phyloP scores from a whole-genome alignment of 495 filamentous ascomycete genomes.

The Neurospora sp. region DNA sequence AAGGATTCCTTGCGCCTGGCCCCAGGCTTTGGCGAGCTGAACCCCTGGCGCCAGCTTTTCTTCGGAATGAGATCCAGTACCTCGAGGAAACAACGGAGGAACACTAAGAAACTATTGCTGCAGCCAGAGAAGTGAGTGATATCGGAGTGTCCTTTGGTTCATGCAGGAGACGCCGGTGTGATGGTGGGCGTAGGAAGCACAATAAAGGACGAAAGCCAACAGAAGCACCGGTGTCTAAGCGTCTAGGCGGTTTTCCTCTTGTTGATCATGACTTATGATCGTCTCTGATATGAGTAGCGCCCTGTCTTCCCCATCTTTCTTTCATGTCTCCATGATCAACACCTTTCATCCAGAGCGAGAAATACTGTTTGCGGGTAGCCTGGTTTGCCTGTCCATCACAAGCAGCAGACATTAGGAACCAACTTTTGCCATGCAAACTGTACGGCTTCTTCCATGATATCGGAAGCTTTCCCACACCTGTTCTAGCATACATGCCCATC shows the following conservation, averaged over 20 bases:
- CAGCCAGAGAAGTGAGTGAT: not conserved
- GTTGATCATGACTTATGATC: not conserved
- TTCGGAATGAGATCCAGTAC: not conserved
- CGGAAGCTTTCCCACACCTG: not conserved
- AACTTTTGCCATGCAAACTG: not conserved
- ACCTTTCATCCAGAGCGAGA: not conserved
- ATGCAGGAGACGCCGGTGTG: not conserved
- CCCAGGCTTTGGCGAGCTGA: not conserved
- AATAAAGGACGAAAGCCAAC: not conserved
- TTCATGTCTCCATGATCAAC: not conserved
- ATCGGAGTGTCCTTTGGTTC: not conserved
- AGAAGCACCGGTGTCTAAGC: not conserved
- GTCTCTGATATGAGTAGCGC: not conserved
- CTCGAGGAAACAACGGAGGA: not conserved
- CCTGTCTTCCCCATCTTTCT: not conserved
- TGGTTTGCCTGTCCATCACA: not conserved
- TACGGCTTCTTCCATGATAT: not conserved
- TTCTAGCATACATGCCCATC: not conserved
- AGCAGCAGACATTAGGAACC: not conserved
- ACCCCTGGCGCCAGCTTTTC: not conserved
- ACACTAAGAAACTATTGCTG: not conserved
- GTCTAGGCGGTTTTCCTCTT: not conserved
- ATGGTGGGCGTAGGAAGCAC: not conserved
- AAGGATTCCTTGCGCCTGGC: not conserved
- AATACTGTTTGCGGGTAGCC: not conserved